A percentile compares a stretch with the other conserved stretches of the same genome.
phyloP scores from a whole-genome alignment of 805 yeast genomes.

The Metschnikowia gruessii region DNA sequence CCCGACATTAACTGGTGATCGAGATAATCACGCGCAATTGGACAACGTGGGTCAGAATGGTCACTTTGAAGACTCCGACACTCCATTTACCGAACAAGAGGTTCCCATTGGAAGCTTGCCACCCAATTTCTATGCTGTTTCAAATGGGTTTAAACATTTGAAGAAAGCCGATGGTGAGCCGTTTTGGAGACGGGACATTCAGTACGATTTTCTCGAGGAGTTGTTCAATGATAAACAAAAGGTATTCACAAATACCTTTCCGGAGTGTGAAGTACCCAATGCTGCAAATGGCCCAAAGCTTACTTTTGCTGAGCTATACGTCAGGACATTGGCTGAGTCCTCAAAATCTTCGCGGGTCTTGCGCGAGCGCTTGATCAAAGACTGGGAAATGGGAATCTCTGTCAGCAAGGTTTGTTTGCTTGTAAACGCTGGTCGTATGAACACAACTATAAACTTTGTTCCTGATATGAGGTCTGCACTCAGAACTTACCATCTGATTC shows the following conservation, averaged over 20 bases:
- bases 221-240: conserved; percentile 61
- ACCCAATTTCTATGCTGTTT: conserved; percentile 14
- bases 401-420: conserved; percentile 80
- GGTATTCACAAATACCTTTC: conserved; percentile 67
- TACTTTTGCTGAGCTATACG: conserved; percentile 81
- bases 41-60: conserved; percentile 1
- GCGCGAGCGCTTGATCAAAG: conserved; percentile 68
- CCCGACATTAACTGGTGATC: background rate
- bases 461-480: conserved; percentile 94
- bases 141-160: conserved; percentile 51
- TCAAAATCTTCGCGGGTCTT: conserved; percentile 79
- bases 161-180: conserved; percentile 93
- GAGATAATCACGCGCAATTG: background rate
- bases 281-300: conserved; percentile 44
- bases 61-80: background rate
- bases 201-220: conserved; percentile 67
- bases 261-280: conserved; percentile 37
- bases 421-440: conserved; percentile 90
- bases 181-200: conserved; percentile 83
- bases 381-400: conserved; percentile 60
- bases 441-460: conserved; percentile 91
- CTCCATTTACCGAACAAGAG: background rate
- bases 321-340: conserved; percentile 77
- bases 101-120: conserved; percentile 10
- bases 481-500: conserved; percentile 91